Evolutionary conservation across 768 basidiomycete species (phyloP), one percentile per base, ranked within the genome.

Genomic region (Trichaptum fuscoviolaceum): DNA sequence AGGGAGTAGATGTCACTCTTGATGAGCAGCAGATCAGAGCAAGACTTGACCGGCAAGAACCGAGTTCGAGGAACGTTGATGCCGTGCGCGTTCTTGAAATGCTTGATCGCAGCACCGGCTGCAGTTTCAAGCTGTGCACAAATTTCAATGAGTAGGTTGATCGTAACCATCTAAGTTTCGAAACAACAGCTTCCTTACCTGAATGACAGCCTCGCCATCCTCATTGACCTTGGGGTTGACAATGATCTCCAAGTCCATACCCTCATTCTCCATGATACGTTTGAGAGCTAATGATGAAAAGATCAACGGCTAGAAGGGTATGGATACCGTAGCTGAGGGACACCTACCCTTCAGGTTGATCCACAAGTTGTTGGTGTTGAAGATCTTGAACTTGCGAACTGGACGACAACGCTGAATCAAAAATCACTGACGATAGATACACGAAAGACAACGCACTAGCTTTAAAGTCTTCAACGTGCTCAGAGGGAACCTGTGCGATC

Each of bases 391-490:
- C 78, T 95, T 95, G 69, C 91, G 85, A 63, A 90, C 87, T 85
- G 73, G 58, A 65, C 35, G 64, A 24, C 23, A 26, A 15, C 24
- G 35, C 60, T 5, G 23, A 67, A 63, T 68, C 68, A 66, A 59
- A 12, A 61, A 62, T 9, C 35, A 20, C 57, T 30, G 8, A 30
- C 26, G 35, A 42, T 20, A 58, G 15, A 52, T 5, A 52, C 63
- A 65, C 23, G 23, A 25, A 42, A 58, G 30, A 66, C 58, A 23
- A 36, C 76, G 64, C 70, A 88, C 87, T 82, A 20, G 89, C 89
- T 78, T 95, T 95, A 86, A 96, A 97, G 79, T 96, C 95, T 75
- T 96, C 92, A 63, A 93, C 86, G 77, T 96, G 95, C 75, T 96
- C 95, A 57, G 87, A 88, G 30, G 95, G 94, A 26, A 96, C 95